Conservation (phyloP, 192 early-diverging fungal species). For the Coemansia sp. region DNA sequence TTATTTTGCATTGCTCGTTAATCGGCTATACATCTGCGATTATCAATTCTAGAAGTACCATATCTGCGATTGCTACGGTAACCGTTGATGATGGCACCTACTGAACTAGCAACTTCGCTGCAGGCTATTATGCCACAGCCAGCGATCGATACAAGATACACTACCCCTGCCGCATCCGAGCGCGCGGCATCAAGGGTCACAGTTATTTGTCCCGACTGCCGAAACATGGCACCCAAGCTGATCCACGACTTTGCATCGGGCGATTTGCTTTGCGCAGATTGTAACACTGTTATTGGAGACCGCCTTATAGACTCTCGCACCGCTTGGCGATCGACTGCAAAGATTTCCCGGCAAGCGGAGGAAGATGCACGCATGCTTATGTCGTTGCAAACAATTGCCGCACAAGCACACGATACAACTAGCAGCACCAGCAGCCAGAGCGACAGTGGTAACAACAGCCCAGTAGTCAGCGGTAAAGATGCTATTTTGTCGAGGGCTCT, state of each 20-base stretch:
- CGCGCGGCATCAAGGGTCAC: constrained; percentile 8
- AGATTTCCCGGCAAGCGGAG: neutral
- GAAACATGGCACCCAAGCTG: constrained; percentile 74
- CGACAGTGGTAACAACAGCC: neutral
- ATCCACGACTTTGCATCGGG: constrained; percentile 88
- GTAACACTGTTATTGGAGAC: constrained; percentile 83
- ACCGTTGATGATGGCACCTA: constrained; percentile 2
- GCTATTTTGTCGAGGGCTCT: constrained; percentile 10
- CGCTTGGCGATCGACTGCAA: constrained; percentile 69
- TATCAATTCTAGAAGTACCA: neutral
- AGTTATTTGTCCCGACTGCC: constrained; percentile 77
- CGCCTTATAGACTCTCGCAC: constrained; percentile 88
- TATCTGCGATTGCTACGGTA: neutral
- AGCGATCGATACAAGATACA: constrained; percentile 10
- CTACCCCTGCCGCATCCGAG: neutral
- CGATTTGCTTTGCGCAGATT: constrained; percentile 89
- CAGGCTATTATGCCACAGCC: constrained; percentile 18
- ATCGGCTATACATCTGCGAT: neutral
- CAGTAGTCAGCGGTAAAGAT: neutral
- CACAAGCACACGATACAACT: constrained; percentile 29
- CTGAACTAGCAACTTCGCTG: constrained; percentile 10
- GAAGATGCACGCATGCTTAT: constrained; percentile 7
- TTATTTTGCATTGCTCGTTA: neutral
- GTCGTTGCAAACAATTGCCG: constrained; percentile 67
- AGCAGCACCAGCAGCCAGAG: constrained; percentile 59